Conservation (phyloP, 73 alveolate genomes). For the Paramecium sexaurelia region DNA sequence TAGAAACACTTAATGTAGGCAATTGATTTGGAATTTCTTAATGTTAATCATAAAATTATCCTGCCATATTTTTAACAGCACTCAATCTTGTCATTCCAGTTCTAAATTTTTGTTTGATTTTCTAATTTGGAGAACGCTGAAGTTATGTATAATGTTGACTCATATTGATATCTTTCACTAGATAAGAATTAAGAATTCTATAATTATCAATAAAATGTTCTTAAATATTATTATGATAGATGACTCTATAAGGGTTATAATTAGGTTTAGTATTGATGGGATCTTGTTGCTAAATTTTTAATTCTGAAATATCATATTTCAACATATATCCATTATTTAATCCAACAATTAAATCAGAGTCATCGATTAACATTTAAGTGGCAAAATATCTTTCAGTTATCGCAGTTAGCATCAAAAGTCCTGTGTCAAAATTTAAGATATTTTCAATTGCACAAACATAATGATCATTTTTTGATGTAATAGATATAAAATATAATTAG, state of each 20-base stretch:
- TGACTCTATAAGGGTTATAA: constrained; percentile 28
- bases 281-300: not conserved
- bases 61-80: constrained; percentile 16
- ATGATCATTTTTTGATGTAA: not conserved
- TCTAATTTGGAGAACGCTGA: not conserved
- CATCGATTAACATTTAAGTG: not conserved
- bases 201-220: constrained; percentile 49
- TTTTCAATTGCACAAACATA: constrained; percentile 27
- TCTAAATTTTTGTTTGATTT: constrained; percentile 34
- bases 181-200: not conserved
- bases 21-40: not conserved
- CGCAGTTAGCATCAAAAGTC: not conserved
- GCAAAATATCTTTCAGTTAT: not conserved
- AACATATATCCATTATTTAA: not conserved
- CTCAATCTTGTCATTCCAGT: constrained; percentile 41
- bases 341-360: not conserved
- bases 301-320: not conserved
- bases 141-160: not conserved
- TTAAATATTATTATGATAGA: constrained; percentile 32
- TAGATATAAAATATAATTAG: not conserved
- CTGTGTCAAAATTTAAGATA: not conserved
- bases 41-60: constrained; percentile 8
- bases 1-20: not conserved
- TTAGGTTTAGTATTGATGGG: not conserved
- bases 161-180: not conserved